phyloP scores from a whole-genome alignment of 2,329 filamentous ascomycete species.

The Trichoderma breve region DNA sequence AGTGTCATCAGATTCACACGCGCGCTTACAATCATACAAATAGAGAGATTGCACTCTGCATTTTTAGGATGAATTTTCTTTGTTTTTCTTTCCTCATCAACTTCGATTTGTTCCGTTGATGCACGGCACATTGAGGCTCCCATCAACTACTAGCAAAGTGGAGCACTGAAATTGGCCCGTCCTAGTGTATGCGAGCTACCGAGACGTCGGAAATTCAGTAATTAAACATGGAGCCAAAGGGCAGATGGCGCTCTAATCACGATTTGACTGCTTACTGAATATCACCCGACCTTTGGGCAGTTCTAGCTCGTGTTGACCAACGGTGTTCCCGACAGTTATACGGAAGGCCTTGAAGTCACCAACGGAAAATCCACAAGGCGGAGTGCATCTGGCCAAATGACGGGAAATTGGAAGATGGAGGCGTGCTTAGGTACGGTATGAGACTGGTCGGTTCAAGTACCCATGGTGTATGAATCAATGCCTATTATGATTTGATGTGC shows the following conservation, averaged over 20 bases:
- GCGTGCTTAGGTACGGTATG: background rate
- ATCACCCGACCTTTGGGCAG: background rate
- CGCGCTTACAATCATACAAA: background rate
- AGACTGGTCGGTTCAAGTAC: background rate
- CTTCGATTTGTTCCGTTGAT: background rate
- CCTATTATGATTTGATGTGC: background rate
- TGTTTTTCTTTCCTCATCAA: background rate
- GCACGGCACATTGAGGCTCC: background rate
- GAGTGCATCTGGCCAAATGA: background rate
- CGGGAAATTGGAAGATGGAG: background rate
- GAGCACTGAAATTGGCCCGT: slow-evolving; percentile 6
- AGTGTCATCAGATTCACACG: background rate
- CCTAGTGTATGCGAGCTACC: background rate
- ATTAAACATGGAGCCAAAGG: slow-evolving; percentile 2
- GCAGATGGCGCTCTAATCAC: background rate
- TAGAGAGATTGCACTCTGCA: background rate
- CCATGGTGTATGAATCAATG: background rate
- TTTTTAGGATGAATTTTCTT: background rate
- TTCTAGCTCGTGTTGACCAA: background rate
- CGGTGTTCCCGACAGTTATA: background rate
- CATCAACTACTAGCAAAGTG: background rate
- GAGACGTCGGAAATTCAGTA: slow-evolving; percentile 7
- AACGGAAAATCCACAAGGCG: background rate
- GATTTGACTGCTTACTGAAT: background rate
- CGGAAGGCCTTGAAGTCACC: background rate